phyloP scores from a whole-genome alignment of 2,329 filamentous ascomycete species.

The Neospermospora avenae region DNA sequence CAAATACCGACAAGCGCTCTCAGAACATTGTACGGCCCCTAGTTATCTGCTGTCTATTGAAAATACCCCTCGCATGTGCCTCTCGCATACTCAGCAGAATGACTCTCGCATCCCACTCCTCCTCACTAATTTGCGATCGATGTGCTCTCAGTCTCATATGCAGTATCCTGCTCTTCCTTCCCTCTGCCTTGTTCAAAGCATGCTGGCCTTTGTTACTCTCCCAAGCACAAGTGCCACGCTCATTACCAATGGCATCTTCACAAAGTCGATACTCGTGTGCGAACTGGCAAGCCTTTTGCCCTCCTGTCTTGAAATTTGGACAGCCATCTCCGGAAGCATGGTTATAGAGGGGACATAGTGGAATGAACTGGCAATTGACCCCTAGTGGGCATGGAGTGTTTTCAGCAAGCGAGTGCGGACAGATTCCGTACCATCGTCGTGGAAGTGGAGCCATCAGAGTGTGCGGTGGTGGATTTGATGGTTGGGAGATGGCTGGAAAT shows the following conservation, averaged over 20 bases:
- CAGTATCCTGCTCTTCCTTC: not conserved
- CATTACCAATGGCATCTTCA: not conserved
- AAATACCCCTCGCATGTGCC: not conserved
- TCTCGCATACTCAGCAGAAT: not conserved
- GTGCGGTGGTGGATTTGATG: not conserved
- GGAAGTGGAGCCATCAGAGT: slow-evolving; percentile 5
- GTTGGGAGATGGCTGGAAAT: not conserved
- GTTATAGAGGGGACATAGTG: slow-evolving; percentile 13
- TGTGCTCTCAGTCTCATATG: slow-evolving; percentile 6
- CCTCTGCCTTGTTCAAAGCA: not conserved
- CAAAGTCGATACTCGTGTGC: not conserved
- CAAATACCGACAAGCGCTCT: not conserved
- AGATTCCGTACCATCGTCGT: slow-evolving; percentile 13
- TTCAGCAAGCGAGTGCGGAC: slow-evolving; percentile 13
- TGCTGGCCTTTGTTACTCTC: not conserved
- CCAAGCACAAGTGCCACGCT: not conserved
- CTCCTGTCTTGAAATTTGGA: not conserved
- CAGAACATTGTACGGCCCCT: not conserved
- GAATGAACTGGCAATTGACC: slow-evolving; percentile 4
- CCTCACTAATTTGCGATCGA: not conserved
- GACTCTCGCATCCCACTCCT: slow-evolving; percentile 4
- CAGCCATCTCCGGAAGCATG: not conserved
- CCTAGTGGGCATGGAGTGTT: slow-evolving; percentile 1
- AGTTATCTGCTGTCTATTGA: not conserved
- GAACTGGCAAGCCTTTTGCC: not conserved